Conservation (phyloP, 2,329 filamentous ascomycete species). For the Macrophomina tecta region DNA sequence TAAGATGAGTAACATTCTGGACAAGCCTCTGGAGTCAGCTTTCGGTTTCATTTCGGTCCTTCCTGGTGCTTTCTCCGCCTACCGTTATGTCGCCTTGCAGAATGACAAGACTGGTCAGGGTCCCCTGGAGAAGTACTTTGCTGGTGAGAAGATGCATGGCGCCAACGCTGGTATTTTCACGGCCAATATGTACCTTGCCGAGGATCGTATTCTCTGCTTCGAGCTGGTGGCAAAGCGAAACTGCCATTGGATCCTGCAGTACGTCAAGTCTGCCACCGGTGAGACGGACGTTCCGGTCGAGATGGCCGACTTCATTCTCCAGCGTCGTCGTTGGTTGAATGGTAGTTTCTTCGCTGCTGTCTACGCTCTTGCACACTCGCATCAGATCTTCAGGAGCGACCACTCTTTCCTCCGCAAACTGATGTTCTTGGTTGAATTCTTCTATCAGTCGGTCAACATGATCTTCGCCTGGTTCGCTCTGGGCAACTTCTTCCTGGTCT, state of each 20-base stretch:
- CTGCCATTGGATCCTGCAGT: slow-evolving; percentile 96
- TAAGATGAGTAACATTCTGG: slow-evolving; percentile 99
- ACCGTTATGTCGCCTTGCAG: slow-evolving; percentile 90
- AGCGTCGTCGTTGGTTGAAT: slow-evolving; percentile 96
- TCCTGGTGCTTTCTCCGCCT: slow-evolving; percentile 97
- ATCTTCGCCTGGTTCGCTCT: slow-evolving; percentile 99
- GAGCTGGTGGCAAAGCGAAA: slow-evolving; percentile 97
- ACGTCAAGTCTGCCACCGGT: slow-evolving; percentile 95
- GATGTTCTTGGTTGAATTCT: slow-evolving; percentile 89
- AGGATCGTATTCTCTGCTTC: slow-evolving; percentile 98
- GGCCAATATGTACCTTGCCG: slow-evolving; percentile 98
- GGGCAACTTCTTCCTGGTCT: slow-evolving; percentile 98
- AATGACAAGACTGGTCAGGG: slow-evolving; percentile 96
- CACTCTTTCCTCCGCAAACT: slow-evolving; percentile 87
- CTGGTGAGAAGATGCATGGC: slow-evolving; percentile 93
- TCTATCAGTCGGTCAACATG: slow-evolving; percentile 95
- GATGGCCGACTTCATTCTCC: slow-evolving; percentile 92
- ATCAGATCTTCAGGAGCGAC: slow-evolving; percentile 92
- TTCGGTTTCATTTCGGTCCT: slow-evolving; percentile 98
- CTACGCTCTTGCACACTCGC: slow-evolving; percentile 93
- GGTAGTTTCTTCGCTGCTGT: slow-evolving; percentile 98
- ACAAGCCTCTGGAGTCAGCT: slow-evolving; percentile 95
- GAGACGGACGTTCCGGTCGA: slow-evolving; percentile 96
- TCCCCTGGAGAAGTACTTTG: slow-evolving; percentile 94
- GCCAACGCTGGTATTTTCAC: slow-evolving; percentile 95